Evolutionary conservation across 805 yeast genomes (phyloP).

Genomic region (Kodamaea laetipori): DNA sequence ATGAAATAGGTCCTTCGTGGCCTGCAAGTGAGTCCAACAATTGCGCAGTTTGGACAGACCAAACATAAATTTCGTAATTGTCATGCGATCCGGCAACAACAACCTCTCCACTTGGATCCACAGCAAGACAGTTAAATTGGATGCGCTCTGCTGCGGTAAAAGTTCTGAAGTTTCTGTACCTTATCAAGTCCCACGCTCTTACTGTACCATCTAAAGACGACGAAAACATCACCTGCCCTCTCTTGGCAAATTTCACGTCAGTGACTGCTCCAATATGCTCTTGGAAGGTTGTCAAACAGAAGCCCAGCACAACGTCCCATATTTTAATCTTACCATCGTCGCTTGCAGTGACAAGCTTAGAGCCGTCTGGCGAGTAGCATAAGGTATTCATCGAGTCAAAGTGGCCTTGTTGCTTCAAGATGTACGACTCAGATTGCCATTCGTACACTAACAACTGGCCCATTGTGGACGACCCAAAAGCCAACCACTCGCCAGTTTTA

Average conservation of each 20-base stretch:
- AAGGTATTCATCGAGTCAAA: conserved; percentile 85
- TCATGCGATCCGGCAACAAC: conserved; percentile 94
- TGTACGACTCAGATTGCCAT: conserved; percentile 97
- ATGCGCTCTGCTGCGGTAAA: conserved; percentile 88
- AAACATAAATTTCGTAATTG: conserved; percentile 85
- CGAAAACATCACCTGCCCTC: conserved; percentile 88
- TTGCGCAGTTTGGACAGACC: conserved; percentile 97
- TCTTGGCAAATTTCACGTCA: conserved; percentile 80
- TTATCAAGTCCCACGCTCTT: conserved; percentile 92
- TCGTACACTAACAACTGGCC: conserved; percentile 97
- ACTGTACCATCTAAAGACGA: conserved; percentile 95
- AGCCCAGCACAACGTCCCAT: conserved; percentile 94
- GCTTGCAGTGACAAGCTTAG: conserved; percentile 87
- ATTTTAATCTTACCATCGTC: conserved; percentile 97
- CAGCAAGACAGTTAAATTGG: conserved; percentile 86
- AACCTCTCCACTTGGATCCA: conserved; percentile 96
- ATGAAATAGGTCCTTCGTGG: conserved; percentile 93
- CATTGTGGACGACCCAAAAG: conserved; percentile 84
- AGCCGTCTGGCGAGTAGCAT: conserved; percentile 92
- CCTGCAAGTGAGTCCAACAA: conserved; percentile 85
- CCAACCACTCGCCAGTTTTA: conserved; percentile 91
- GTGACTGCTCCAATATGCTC: conserved; percentile 92
- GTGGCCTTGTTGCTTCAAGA: conserved; percentile 95
- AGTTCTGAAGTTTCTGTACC: conserved; percentile 92
- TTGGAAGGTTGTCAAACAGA: conserved; percentile 86